Conservation (phyloP, 140 eudicot species). For the Cichorium intybus region DNA sequence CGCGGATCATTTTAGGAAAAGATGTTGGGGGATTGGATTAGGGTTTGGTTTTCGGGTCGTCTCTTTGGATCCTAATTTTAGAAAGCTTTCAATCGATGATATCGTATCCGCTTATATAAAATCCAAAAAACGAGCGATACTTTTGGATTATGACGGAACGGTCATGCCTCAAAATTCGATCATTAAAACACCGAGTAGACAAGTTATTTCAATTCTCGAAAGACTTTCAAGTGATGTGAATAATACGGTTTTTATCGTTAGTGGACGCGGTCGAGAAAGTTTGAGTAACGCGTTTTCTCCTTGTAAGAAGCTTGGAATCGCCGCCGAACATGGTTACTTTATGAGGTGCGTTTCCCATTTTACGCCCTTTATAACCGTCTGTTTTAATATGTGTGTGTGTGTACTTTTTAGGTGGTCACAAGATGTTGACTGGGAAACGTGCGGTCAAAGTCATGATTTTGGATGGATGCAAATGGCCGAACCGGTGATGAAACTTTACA, state of each 20-base stretch:
- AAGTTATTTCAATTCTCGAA: slow-evolving; percentile 61
- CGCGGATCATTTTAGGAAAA: slow-evolving; percentile 73
- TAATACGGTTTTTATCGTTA: slow-evolving; percentile 74
- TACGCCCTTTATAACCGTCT: background rate
- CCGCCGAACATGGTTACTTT: slow-evolving; percentile 93
- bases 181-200: slow-evolving; percentile 59
- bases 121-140: slow-evolving; percentile 70
- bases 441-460: slow-evolving; percentile 63
- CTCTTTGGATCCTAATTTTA: slow-evolving; percentile 74
- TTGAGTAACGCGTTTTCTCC: slow-evolving; percentile 60
- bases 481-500: slow-evolving; percentile 74
- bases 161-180: slow-evolving; percentile 79
- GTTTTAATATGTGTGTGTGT: background rate
- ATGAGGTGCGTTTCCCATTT: slow-evolving; percentile 52
- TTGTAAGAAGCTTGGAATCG: slow-evolving; percentile 73
- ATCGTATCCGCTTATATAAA: slow-evolving; percentile 58
- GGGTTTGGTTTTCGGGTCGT: slow-evolving; percentile 89
- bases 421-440: slow-evolving; percentile 60
- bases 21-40: slow-evolving; percentile 86
- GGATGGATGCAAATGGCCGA: slow-evolving; percentile 87
- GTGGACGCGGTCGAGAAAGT: slow-evolving; percentile 88
- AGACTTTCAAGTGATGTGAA: slow-evolving; percentile 59
- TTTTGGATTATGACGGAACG: slow-evolving; percentile 91
- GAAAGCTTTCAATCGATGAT: slow-evolving; percentile 81
- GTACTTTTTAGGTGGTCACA: slow-evolving; percentile 67